Conservation (phyloP, 2,329 filamentous ascomycete species). For the Verticillium longisporum region DNA sequence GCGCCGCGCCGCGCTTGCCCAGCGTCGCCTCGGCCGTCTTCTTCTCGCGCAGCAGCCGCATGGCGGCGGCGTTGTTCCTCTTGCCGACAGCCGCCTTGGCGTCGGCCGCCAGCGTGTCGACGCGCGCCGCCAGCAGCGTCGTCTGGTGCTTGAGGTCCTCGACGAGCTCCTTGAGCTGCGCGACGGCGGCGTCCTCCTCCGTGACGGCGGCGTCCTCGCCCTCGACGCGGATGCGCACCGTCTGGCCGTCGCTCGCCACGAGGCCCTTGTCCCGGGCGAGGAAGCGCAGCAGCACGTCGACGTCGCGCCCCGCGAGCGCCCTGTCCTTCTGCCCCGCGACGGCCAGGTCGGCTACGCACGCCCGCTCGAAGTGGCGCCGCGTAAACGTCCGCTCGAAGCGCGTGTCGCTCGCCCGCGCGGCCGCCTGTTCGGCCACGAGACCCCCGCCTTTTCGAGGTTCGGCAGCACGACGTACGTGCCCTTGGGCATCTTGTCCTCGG, state of each 20-base stretch:
- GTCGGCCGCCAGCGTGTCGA: constrained; percentile 55
- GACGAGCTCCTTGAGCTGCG: constrained; percentile 74
- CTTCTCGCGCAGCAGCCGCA: constrained; percentile 74
- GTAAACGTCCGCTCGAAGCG: constrained; percentile 64
- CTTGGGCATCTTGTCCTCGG: constrained; percentile 48
- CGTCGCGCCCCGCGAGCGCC: constrained; percentile 53
- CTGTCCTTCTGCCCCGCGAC: not conserved
- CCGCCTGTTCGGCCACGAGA: constrained; percentile 38
- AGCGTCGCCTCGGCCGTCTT: constrained; percentile 74
- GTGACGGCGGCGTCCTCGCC: constrained; percentile 44
- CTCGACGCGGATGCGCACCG: constrained; percentile 47
- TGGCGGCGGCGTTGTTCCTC: constrained; percentile 69
- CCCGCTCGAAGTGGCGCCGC: constrained; percentile 54
- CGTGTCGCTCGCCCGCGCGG: constrained; percentile 17
- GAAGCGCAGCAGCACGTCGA: constrained; percentile 64
- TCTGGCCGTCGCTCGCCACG: constrained; percentile 55
- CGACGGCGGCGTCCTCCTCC: constrained; percentile 73
- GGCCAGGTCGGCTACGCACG: constrained; percentile 9
- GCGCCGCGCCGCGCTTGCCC: constrained; percentile 61
- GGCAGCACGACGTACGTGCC: constrained; percentile 60
- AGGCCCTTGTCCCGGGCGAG: constrained; percentile 59
- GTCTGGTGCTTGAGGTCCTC: constrained; percentile 69
- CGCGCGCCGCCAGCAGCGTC: constrained; percentile 55
- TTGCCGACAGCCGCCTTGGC: constrained; percentile 65
- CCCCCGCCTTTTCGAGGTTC: constrained; percentile 54